Percentiles rank a stretch among this genome's conserved stretches.
Evolutionary conservation across 345 rosid genomes (phyloP).

Genomic region (Brassica juncea): DNA sequence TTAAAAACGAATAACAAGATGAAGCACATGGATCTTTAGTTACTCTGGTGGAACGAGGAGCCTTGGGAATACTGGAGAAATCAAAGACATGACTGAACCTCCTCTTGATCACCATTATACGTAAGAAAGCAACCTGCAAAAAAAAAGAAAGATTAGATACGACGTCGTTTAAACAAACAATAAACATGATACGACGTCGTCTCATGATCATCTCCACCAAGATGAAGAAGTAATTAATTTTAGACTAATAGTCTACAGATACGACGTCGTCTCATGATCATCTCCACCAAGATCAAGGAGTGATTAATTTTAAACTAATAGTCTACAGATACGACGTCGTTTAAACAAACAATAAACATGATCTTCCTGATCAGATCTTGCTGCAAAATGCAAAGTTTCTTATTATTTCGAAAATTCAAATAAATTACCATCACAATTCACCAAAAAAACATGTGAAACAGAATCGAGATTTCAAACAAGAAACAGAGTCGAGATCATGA

Average conservation of each 20-base stretch:
- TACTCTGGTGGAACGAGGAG: slow-evolving; percentile 90
- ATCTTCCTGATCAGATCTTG: slow-evolving; percentile 48
- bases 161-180: too few species aligned
- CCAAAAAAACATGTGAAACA: not conserved
- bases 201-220: slow-evolving; percentile 38
- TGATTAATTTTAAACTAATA: not conserved
- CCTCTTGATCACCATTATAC: slow-evolving; percentile 78
- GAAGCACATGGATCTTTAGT: not conserved
- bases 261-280: slow-evolving; percentile 36
- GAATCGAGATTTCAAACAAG: not conserved
- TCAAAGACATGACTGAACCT: slow-evolving; percentile 58
- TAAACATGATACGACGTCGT: too few species aligned
- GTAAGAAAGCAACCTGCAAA: slow-evolving; percentile 32
- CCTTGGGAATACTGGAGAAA: slow-evolving; percentile 63
- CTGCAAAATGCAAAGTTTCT: slow-evolving; percentile 1
- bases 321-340: slow-evolving; percentile 13
- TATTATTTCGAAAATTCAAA: slow-evolving; percentile 17
- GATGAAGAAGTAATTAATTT: not conserved
- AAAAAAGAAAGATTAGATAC: too few species aligned
- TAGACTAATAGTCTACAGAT: slow-evolving; percentile 15
- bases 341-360: not conserved
- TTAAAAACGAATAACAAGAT: not conserved
- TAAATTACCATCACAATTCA: slow-evolving; percentile 11
- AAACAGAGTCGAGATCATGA: slow-evolving; percentile 13
- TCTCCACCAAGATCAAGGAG: slow-evolving; percentile 24